phyloP scores from a whole-genome alignment of 2,329 filamentous ascomycete genomes.

The Aspergillus pseudoviridinutans region DNA sequence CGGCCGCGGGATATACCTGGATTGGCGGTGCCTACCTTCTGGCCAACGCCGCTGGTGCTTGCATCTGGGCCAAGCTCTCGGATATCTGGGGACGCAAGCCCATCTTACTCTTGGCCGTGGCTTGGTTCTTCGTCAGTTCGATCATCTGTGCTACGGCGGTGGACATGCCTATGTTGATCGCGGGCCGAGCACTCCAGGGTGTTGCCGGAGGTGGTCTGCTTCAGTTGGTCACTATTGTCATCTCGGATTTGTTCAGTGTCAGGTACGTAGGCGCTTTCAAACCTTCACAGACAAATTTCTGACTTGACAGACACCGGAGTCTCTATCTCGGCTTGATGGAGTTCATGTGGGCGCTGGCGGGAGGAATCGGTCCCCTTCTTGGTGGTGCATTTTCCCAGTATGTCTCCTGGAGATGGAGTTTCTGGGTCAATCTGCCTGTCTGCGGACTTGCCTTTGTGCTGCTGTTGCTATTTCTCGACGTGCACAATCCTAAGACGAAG shows the following conservation, averaged over 20 bases:
- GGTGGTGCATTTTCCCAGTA: slow-evolving; percentile 48
- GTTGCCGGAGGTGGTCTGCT: slow-evolving; percentile 52
- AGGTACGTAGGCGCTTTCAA: slow-evolving; percentile 23
- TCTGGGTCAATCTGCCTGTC: slow-evolving; percentile 55
- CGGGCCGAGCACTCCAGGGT: slow-evolving; percentile 52
- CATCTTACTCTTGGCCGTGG: slow-evolving; percentile 48
- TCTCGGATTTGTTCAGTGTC: slow-evolving; percentile 54
- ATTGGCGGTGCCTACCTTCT: slow-evolving; percentile 70
- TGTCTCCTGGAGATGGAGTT: slow-evolving; percentile 51
- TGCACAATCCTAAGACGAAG: slow-evolving; percentile 52
- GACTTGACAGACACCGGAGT: slow-evolving; percentile 36
- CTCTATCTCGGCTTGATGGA: slow-evolving; percentile 51
- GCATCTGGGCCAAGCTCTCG: slow-evolving; percentile 61
- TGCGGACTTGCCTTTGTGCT: slow-evolving; percentile 47
- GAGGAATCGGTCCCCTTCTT: slow-evolving; percentile 50
- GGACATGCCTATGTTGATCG: slow-evolving; percentile 51
- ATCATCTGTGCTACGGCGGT: slow-evolving; percentile 48
- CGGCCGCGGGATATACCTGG: slow-evolving; percentile 69
- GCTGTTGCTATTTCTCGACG: slow-evolving; percentile 50
- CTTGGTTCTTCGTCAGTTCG: slow-evolving; percentile 48
- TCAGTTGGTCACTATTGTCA: slow-evolving; percentile 51
- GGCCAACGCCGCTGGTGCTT: slow-evolving; percentile 60
- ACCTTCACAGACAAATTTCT: background rate
- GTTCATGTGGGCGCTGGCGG: slow-evolving; percentile 54
- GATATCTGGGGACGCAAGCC: slow-evolving; percentile 38